Conservation (phyloP, 768 basidiomycete genomes). For the Tylopilus rubrobrunneus region DNA sequence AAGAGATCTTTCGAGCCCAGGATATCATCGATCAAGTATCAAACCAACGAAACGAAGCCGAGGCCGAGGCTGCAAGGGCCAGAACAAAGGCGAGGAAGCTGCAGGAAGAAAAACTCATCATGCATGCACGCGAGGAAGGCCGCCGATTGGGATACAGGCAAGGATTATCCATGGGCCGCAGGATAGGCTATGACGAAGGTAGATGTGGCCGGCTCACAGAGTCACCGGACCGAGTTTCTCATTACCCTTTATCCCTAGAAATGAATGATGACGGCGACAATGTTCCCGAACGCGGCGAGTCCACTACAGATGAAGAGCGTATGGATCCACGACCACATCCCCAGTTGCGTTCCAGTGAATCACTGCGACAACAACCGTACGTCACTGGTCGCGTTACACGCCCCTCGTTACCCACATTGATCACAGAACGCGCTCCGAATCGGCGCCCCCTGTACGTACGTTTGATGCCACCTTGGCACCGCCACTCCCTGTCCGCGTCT, state of each 20-base stretch:
- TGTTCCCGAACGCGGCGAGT: conserved; percentile 9
- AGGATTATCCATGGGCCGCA: conserved; percentile 34
- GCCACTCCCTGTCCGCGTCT: conserved; percentile 17
- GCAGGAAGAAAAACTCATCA: conserved; percentile 39
- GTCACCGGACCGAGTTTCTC: conserved; percentile 11
- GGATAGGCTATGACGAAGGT: conserved; percentile 29
- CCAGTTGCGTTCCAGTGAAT: conserved; percentile 14
- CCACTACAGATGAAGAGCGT: conserved; percentile 21
- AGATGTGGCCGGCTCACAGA: conserved; percentile 10
- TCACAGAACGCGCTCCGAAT: conserved; percentile 26
- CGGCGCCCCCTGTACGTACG: conserved; percentile 25
- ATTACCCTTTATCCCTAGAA: conserved; percentile 11
- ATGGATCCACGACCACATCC: conserved; percentile 12
- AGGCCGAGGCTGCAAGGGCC: conserved; percentile 42
- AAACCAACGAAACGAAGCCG: conserved; percentile 41
- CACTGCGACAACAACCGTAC: conserved; percentile 22
- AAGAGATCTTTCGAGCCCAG: conserved; percentile 41
- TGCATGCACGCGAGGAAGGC: conserved; percentile 43
- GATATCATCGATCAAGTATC: conserved; percentile 41
- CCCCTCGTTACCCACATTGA: conserved; percentile 11
- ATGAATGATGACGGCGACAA: conserved; percentile 12
- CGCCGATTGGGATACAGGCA: conserved; percentile 38
- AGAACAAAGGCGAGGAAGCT: conserved; percentile 42
- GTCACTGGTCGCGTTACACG: conserved; percentile 8
- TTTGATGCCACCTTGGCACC: conserved; percentile 11